Percentiles rank a stretch among this genome's conserved stretches.
Evolutionary conservation across 2,329 filamentous ascomycete species (phyloP).

Genomic region (Didymella lethalis): DNA sequence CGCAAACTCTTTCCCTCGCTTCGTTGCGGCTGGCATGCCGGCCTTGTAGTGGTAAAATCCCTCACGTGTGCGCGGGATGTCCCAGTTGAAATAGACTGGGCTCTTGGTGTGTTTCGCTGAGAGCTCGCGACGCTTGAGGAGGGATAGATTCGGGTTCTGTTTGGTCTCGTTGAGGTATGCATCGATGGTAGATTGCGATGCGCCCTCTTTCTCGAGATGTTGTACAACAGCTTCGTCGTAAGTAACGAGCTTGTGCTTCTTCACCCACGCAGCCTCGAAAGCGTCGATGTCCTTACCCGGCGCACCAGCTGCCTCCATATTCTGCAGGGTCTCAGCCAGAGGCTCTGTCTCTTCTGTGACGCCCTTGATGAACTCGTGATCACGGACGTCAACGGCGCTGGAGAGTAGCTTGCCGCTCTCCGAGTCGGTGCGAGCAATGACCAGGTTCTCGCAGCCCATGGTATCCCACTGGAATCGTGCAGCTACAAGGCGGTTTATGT

Average conservation of each 20-base stretch:
- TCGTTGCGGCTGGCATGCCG: slow-evolving; percentile 85
- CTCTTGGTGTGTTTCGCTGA: slow-evolving; percentile 71
- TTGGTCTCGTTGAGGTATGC: slow-evolving; percentile 70
- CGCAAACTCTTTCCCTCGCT: slow-evolving; percentile 89
- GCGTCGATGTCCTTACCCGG: slow-evolving; percentile 80
- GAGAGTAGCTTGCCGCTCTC: slow-evolving; percentile 91
- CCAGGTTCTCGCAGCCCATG: slow-evolving; percentile 94
- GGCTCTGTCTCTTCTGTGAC: slow-evolving; percentile 80
- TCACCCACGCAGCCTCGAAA: slow-evolving; percentile 89
- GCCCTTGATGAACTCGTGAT: slow-evolving; percentile 96
- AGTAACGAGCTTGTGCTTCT: slow-evolving; percentile 81
- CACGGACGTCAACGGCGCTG: slow-evolving; percentile 89
- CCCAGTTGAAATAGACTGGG: slow-evolving; percentile 85
- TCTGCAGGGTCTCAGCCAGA: slow-evolving; percentile 85
- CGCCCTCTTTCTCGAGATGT: slow-evolving; percentile 73
- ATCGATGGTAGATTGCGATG: slow-evolving; percentile 69
- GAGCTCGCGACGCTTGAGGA: slow-evolving; percentile 77
- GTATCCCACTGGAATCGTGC: slow-evolving; percentile 97
- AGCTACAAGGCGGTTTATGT: slow-evolving; percentile 93
- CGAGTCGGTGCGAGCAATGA: slow-evolving; percentile 94
- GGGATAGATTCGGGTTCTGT: slow-evolving; percentile 75
- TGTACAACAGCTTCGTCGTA: slow-evolving; percentile 89
- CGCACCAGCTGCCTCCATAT: slow-evolving; percentile 84
- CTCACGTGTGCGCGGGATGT: slow-evolving; percentile 90
- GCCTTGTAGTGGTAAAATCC: slow-evolving; percentile 91